phyloP scores from a whole-genome alignment of 2,329 filamentous ascomycete species.

The Aureobasidium melanogenum region DNA sequence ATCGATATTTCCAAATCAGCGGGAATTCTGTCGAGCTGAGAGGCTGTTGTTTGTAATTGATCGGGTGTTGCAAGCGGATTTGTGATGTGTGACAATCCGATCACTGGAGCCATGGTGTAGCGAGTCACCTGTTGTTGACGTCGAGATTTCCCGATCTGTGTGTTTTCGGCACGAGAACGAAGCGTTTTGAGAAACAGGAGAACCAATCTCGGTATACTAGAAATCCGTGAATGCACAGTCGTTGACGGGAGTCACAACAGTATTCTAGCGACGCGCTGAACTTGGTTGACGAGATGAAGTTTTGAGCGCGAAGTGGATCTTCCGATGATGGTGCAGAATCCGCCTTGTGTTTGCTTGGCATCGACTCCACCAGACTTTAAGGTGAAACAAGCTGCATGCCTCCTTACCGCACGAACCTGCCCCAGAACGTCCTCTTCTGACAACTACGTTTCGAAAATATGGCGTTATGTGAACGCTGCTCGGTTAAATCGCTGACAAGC shows the following conservation, averaged over 20 bases:
- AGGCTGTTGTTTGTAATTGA: constrained; percentile 54
- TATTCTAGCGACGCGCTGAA: not conserved
- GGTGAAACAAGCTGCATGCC: not conserved
- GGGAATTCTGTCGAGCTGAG: constrained; percentile 50
- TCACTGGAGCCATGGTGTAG: constrained; percentile 18
- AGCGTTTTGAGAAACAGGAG: not conserved
- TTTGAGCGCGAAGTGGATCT: constrained; percentile 4
- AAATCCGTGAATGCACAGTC: not conserved
- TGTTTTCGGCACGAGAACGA: not conserved
- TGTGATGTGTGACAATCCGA: constrained; percentile 41
- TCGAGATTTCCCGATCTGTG: not conserved
- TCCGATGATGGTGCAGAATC: not conserved
- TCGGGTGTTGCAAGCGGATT: constrained; percentile 66
- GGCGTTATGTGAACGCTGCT: not conserved
- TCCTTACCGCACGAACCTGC: constrained; percentile 1
- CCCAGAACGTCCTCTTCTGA: not conserved
- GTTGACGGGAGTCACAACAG: not conserved
- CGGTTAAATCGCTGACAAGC: constrained; percentile 1
- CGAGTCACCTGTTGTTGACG: not conserved
- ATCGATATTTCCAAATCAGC: constrained; percentile 62
- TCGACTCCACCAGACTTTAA: not conserved
- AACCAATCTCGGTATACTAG: not conserved
- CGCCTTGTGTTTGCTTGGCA: not conserved
- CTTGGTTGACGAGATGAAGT: constrained; percentile 4
- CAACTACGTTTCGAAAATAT: constrained; percentile 4